Conservation (phyloP, 1,284 basidiomycete genomes). For the Trichosporon sp. region DNA sequence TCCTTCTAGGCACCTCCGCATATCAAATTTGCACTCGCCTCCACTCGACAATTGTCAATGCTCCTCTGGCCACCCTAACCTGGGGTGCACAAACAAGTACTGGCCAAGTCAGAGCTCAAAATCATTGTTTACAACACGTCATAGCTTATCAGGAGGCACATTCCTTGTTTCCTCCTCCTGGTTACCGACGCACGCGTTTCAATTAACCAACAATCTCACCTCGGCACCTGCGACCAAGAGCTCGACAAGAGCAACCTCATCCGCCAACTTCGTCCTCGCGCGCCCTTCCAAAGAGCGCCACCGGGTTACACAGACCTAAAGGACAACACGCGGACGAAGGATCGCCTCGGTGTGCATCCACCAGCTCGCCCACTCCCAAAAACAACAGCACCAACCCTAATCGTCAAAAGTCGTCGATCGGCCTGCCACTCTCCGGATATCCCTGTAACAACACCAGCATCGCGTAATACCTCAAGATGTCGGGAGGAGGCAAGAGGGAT, state of each 20-base stretch:
- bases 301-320: neutral
- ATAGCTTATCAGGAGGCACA: neutral
- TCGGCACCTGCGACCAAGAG: neutral
- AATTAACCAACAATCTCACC: neutral
- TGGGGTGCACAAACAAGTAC: neutral
- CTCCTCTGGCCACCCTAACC: neutral
- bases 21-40: neutral
- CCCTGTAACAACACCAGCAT: neutral
- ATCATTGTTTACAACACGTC: neutral
- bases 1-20: neutral
- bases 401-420: neutral
- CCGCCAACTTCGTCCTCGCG: neutral
- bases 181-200: neutral
- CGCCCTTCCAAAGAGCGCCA: neutral
- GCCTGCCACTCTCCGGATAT: neutral
- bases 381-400: neutral
- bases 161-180: neutral
- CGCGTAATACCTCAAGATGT: conserved; percentile 32
- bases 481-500: conserved; percentile 55
- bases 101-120: neutral
- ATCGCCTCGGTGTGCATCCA: neutral
- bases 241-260: neutral
- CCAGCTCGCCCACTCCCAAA: neutral
- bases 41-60: neutral
- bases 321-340: neutral